phyloP scores from a whole-genome alignment of 2,329 filamentous ascomycete species.

The Xylaria sp. region DNA sequence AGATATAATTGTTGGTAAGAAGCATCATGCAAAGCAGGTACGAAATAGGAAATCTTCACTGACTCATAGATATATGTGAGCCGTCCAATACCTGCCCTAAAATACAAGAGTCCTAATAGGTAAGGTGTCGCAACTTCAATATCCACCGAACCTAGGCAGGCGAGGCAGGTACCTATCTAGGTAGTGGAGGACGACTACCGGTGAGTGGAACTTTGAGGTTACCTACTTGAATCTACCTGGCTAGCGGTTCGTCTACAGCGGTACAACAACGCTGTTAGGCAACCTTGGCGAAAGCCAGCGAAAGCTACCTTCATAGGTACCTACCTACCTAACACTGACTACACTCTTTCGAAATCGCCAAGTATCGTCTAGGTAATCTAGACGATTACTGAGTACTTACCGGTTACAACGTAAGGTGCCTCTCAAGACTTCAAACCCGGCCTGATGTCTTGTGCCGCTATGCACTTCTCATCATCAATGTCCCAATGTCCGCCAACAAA shows the following conservation, averaged over 20 bases:
- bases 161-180: neutral
- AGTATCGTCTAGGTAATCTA: constrained; percentile 3
- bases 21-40: neutral
- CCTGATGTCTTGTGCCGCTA: constrained; percentile 41
- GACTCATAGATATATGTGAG: constrained; percentile 24
- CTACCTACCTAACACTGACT: neutral
- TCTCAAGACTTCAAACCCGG: constrained; percentile 24
- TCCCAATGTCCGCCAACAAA: constrained; percentile 45
- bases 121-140: too few species aligned
- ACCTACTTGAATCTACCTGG: too few species aligned
- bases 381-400: constrained; percentile 3
- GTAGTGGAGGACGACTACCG: neutral
- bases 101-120: neutral
- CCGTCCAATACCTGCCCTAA: neutral
- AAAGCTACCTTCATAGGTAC: too few species aligned
- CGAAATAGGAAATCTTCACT: constrained; percentile 17
- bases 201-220: neutral
- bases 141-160: neutral
- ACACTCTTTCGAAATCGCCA: constrained; percentile 13
- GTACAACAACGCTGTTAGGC: too few species aligned
- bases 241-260: too few species aligned
- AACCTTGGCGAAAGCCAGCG: neutral
- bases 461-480: constrained; percentile 40
- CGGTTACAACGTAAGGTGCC: constrained; percentile 8
- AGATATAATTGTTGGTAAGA: neutral